Percentiles rank a stretch among this genome's conserved stretches.
Evolutionary conservation across 2,329 filamentous ascomycete species (phyloP).

Genomic region (Scolecobasidium constrictum): DNA sequence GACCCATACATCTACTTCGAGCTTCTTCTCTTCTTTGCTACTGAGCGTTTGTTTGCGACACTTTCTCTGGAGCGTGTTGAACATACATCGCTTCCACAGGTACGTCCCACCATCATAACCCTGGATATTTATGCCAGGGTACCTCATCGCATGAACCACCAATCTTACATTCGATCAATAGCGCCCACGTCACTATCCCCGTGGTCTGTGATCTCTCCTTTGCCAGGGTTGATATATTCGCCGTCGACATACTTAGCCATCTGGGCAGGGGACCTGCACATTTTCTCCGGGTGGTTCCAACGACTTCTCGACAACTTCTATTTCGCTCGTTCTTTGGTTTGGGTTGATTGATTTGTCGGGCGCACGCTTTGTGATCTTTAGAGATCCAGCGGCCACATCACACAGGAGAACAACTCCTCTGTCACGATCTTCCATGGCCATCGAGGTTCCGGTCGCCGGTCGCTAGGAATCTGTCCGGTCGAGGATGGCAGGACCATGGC

Average conservation of each 20-base stretch:
- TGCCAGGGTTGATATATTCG: constrained; percentile 2
- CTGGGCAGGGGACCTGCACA: not conserved
- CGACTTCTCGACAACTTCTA: not conserved
- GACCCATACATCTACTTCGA: constrained; percentile 1
- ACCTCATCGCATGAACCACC: constrained; percentile 7
- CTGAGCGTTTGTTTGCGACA: too few relatives aligned
- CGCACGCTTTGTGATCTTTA: not conserved
- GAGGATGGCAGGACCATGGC: constrained; percentile 7
- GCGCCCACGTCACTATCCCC: constrained; percentile 1
- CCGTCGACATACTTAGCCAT: not conserved
- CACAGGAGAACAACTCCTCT: not conserved
- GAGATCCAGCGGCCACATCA: not conserved
- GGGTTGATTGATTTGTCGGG: not conserved
- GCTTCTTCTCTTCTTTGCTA: constrained; percentile 1
- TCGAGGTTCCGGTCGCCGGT: too few relatives aligned
- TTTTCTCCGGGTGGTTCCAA: not conserved
- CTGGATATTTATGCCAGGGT: too few relatives aligned
- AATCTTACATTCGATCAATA: constrained; percentile 2
- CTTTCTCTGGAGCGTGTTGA: not conserved
- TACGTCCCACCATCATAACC: too few relatives aligned
- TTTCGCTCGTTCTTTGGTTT: not conserved
- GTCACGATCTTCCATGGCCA: too few relatives aligned
- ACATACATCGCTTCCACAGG: too few relatives aligned
- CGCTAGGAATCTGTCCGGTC: not conserved
- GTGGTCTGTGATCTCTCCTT: not conserved